Evolutionary conservation across 768 basidiomycete genomes (phyloP).

Genomic region (Daedaleopsis sinensis): DNA sequence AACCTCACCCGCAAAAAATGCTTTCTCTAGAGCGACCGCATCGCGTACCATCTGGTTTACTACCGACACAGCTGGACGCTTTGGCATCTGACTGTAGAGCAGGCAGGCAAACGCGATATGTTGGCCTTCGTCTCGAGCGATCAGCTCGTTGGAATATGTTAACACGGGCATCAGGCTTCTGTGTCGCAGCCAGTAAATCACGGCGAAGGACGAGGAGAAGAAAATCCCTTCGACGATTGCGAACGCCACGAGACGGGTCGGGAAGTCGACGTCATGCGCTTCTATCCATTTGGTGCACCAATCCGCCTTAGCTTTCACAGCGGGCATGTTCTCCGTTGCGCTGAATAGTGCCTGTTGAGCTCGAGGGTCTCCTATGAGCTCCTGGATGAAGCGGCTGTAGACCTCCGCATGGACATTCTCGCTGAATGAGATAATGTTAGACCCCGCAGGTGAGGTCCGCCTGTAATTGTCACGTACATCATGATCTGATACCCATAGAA

Average conservation of each 20-base stretch:
- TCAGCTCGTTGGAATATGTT: no score
- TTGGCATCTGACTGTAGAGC: no score
- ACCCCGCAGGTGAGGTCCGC: no score
- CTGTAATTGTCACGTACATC: constrained; percentile 35
- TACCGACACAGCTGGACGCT: no score
- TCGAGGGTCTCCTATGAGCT: constrained; percentile 50
- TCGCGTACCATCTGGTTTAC: no score
- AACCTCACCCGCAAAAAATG: no score
- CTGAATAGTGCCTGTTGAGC: constrained; percentile 50
- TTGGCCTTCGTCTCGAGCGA: no score
- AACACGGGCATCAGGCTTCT: no score
- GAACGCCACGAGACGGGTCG: constrained; percentile 51
- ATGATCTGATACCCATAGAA: constrained; percentile 62
- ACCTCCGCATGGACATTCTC: constrained; percentile 60
- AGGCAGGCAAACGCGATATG: no score
- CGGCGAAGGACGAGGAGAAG: constrained; percentile 53
- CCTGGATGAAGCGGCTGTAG: constrained; percentile 58
- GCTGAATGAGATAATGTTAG: neutral
- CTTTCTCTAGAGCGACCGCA: no score
- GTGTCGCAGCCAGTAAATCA: no score
- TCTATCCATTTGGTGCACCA: constrained; percentile 57
- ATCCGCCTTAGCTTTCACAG: constrained; percentile 51
- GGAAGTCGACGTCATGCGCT: constrained; percentile 45
- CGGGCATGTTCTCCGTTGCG: constrained; percentile 55
- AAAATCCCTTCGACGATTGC: constrained; percentile 58